Conservation (phyloP, 2,329 filamentous ascomycete species). For the Cytospora leucostoma region DNA sequence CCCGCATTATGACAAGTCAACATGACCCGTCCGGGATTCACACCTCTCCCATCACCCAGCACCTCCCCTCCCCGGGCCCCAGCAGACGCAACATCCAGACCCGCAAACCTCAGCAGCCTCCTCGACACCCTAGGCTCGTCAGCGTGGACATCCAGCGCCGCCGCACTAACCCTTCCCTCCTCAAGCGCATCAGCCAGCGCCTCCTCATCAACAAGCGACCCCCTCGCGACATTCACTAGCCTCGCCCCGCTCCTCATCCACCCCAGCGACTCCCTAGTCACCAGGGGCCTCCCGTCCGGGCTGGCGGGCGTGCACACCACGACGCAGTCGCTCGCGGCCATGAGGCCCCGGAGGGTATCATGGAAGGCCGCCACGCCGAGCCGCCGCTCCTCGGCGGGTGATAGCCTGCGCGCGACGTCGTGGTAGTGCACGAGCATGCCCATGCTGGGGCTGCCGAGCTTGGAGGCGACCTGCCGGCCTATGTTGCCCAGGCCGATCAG, state of each 20-base stretch:
- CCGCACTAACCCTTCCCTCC: constrained; percentile 49
- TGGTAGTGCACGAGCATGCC: constrained; percentile 68
- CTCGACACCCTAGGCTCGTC: constrained; percentile 58
- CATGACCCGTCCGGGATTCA: constrained; percentile 48
- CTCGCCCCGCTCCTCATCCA: constrained; percentile 57
- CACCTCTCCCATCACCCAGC: neutral
- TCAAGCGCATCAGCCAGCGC: constrained; percentile 63
- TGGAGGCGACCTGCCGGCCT: constrained; percentile 63
- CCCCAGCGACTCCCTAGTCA: constrained; percentile 49
- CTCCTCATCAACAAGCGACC: constrained; percentile 65
- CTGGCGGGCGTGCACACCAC: constrained; percentile 61
- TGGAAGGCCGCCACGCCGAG: constrained; percentile 51
- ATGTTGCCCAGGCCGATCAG: constrained; percentile 71
- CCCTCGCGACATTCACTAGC: constrained; percentile 67
- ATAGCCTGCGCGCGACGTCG: constrained; percentile 55
- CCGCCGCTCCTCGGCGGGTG: constrained; percentile 41
- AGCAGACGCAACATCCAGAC: constrained; percentile 21
- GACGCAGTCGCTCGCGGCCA: constrained; percentile 58
- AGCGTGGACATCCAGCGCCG: constrained; percentile 66
- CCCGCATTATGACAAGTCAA: constrained; percentile 70
- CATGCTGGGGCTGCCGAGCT: constrained; percentile 54
- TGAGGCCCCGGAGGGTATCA: constrained; percentile 51
- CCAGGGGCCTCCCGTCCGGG: constrained; percentile 47
- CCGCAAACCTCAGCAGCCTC: constrained; percentile 45
- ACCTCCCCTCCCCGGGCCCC: neutral